Evolutionary conservation across 1,284 basidiomycete species (phyloP), one percentile per base, ranked within the genome.

Genomic region (Fistulinella cinereoalba): DNA sequence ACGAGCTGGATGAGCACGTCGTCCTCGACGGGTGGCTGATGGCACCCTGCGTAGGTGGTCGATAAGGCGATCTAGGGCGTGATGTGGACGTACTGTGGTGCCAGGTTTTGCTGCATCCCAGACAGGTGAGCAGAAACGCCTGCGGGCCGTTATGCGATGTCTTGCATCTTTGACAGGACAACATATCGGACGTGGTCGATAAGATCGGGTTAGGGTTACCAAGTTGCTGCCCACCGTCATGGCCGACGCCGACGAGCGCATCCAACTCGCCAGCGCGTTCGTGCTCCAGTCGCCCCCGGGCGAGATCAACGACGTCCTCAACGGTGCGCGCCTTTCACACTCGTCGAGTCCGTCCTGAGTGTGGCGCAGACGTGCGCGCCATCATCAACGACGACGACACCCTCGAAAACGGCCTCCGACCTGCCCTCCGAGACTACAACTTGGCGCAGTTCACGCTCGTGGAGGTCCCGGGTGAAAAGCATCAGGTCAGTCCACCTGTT

Each of bases 231-330:
- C n/a, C 25, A 31, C 31, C 19, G 46, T 33, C 40, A 85, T 85
- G 81, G 77, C 81, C 52, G 62, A 52, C 47, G 6, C 74, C 40
- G 67, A 73, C 46, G 80, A 85, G 58, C 80, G 83, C 23, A 80
- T 89, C 41, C 72, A 81, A 59, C 76, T 78, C 11, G 92, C 88
- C 8, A 83, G 86, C 15, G 73, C 73, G 42, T 92, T 97, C 59
- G 74, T 97, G 27, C 76, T 91, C 2, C 93, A 96, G 66, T 83
- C 90, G 1, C 94, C 94, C 12, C 94, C 94, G 0, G 94, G 94
- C 44, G 90, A 97, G 71, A 93, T 96, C 58, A 96, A 95, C 65
- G 93, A 96, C 71, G 92, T 96, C 22, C 77, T 96, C 49, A 92
- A 91, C 61, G 92, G 89, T 89, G 53, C 57, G 70, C 18, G 44